These are phyloP conservation scores for Ogataea minuta DNA, from an alignment of 805 yeast genomes.

Conservation along the genomic window DNA sequence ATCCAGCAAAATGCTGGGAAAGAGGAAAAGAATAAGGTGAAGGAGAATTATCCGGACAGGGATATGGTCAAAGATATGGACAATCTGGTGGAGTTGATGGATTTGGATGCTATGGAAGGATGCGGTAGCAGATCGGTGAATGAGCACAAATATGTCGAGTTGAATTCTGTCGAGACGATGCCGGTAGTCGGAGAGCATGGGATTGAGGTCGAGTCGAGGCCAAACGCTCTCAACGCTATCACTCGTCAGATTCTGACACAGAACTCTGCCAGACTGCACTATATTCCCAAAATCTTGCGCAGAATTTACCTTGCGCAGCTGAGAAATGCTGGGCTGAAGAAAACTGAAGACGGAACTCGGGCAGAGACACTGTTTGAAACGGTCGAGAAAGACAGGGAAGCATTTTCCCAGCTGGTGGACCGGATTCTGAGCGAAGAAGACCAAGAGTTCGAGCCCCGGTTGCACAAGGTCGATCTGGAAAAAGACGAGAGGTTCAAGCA, in stretches of 20 bases:
- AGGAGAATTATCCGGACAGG: slow-evolving; percentile 34
- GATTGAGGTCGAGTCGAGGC: slow-evolving; percentile 9
- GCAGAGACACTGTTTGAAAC: slow-evolving; percentile 5
- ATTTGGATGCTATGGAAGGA: slow-evolving; percentile 31
- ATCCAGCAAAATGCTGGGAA: slow-evolving; percentile 2
- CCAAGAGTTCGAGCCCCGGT: slow-evolving; percentile 1
- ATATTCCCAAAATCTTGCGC: slow-evolving; percentile 6
- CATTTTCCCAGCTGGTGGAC: background rate
- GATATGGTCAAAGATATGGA: slow-evolving; percentile 45
- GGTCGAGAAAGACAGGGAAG: background rate
- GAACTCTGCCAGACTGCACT: slow-evolving; percentile 25
- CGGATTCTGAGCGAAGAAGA: background rate
- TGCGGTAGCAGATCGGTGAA: slow-evolving; percentile 20
- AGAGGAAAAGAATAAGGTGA: slow-evolving; percentile 19
- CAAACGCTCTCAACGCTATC: slow-evolving; percentile 8
- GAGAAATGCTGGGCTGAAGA: slow-evolving; percentile 1
- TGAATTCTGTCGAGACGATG: slow-evolving; percentile 21
- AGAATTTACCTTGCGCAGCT: slow-evolving; percentile 4
- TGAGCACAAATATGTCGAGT: slow-evolving; percentile 21
- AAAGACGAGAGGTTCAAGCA: background rate
- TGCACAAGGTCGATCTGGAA: background rate
- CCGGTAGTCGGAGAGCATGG: slow-evolving; percentile 18
- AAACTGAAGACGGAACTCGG: background rate
- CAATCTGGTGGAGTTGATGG: slow-evolving; percentile 42
- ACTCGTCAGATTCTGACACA: slow-evolving; percentile 20